Base-by-base conservation (phyloP, 139 green algal genomes). In the Mesotaenium endlicherianum region DNA sequence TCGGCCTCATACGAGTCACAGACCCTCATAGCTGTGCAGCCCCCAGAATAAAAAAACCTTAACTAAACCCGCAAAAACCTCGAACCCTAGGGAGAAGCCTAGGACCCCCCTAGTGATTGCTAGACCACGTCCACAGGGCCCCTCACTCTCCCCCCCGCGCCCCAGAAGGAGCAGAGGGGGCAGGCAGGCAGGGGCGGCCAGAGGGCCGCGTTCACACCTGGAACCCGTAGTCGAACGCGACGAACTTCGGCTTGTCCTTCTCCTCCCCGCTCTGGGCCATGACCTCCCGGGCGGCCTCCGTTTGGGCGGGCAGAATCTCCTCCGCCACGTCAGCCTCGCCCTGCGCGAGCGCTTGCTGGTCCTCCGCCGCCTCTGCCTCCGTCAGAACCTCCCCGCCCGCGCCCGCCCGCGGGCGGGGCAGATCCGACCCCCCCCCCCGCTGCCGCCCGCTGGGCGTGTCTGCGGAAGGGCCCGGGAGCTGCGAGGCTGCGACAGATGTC, bases 151-250 rank as follows among this genome's bases (percentile, higher is more conserved):
- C 50, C 50, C 50, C 50, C 26, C 26, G 20, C 26, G 20, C 26
- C 50, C 26, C 50, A 64, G 50, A 20, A 20, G 20, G 20, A 64
- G 26, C 36, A 77, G 47, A 57, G 26, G 11, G 34, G 57, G 55
- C 11, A 68, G 57, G 57, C n/a, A 31, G n/a, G 57, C 36, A 20
- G 26, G 17, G 57, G 57, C 57, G 57, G 1, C n/a, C 26, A 2
- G 57, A 68, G 31, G 31, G 20, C 31, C 17, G 57, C 4, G 14
- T 70, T 80, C 17, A 59, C 41, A 80, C 71, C 71, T 82, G 75
- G 44, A 82, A 82, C 26, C 75, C 75, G 50, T 82, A 82, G 75
- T 82, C 75, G 50, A 57, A 82, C n/a, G 75, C 40, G 2, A 82
- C 57, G 39, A 82, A 76, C 40, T 76, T 82, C 0, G 75, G 75